A percentile compares a stretch with the other conserved stretches of the same genome.
phyloP scores from a whole-genome alignment of 2,329 filamentous ascomycete species.

The Apiospora aurea region DNA sequence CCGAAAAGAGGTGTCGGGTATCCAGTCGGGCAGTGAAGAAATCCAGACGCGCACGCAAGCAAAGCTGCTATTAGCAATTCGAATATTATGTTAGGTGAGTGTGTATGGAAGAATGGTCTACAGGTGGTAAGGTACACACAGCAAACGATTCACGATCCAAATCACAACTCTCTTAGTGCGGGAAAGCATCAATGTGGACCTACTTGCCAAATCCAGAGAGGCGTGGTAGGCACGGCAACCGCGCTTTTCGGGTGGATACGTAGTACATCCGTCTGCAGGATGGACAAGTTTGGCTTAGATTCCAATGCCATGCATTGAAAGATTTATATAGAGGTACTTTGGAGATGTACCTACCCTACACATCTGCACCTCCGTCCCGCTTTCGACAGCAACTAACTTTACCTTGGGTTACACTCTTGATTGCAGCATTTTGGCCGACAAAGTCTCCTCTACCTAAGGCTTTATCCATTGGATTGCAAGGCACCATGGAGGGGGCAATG shows the following conservation, averaged over 20 bases:
- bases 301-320: background rate
- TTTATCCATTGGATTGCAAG: background rate
- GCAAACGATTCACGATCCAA: constrained; percentile 14
- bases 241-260: no score
- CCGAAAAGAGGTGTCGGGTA: constrained; percentile 42
- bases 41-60: background rate
- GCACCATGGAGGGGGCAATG: constrained; percentile 32
- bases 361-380: background rate
- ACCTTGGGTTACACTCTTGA: background rate
- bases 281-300: background rate
- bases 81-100: constrained; percentile 6
- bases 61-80: constrained; percentile 9
- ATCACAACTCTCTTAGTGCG: background rate
- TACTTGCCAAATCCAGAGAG: background rate
- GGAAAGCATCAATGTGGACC: background rate
- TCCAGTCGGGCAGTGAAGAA: background rate
- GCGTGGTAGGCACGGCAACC: background rate
- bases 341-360: background rate
- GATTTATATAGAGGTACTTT: background rate
- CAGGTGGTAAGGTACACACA: background rate
- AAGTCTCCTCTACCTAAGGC: background rate
- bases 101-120: background rate
- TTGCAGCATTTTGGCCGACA: background rate
- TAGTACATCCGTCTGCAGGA: background rate
- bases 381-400: background rate